A percentile compares a stretch with the other conserved stretches of the same genome.
Evolutionary conservation across 129 eudicot genomes (phyloP).

Genomic region (Flaveria ramosissima): DNA sequence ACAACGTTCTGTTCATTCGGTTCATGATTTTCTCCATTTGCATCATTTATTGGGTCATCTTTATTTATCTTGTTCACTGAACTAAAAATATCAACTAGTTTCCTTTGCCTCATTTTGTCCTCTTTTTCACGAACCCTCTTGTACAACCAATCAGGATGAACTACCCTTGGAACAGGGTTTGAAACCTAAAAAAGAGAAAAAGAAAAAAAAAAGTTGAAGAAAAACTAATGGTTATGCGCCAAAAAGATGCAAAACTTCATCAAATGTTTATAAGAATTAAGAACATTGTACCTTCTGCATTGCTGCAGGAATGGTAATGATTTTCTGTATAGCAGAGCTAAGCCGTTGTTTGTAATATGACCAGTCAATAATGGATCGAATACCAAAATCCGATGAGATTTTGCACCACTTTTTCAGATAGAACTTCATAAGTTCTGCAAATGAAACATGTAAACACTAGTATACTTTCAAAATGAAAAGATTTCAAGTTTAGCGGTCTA

Average conservation of each 20-base stretch:
- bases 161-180: slow-evolving; percentile 97
- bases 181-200: slow-evolving; percentile 70
- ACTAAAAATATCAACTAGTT: slow-evolving; percentile 67
- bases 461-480: background rate
- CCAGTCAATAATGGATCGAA: slow-evolving; percentile 97
- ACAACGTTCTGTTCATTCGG: slow-evolving; percentile 45
- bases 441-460: slow-evolving; percentile 27
- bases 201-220: background rate
- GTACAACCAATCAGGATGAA: slow-evolving; percentile 98
- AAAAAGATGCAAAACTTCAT: slow-evolving; percentile 25
- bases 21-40: slow-evolving; percentile 31
- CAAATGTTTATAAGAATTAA: slow-evolving; percentile 6
- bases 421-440: slow-evolving; percentile 81
- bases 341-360: slow-evolving; percentile 97
- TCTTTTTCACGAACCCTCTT: slow-evolving; percentile 96
- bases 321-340: slow-evolving; percentile 92
- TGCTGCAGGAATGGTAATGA: slow-evolving; percentile 97
- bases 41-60: slow-evolving; percentile 32
- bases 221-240: slow-evolving; percentile 14
- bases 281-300: slow-evolving; percentile 78
- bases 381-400: slow-evolving; percentile 85
- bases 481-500: slow-evolving; percentile 10
- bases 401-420: slow-evolving; percentile 98
- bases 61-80: slow-evolving; percentile 43
- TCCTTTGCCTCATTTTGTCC: slow-evolving; percentile 88